Evolutionary conservation across 164 flowering plant species (phyloP), one percentile per base, ranked within the genome.

Genomic region (Tetrastigma voinierianum): DNA sequence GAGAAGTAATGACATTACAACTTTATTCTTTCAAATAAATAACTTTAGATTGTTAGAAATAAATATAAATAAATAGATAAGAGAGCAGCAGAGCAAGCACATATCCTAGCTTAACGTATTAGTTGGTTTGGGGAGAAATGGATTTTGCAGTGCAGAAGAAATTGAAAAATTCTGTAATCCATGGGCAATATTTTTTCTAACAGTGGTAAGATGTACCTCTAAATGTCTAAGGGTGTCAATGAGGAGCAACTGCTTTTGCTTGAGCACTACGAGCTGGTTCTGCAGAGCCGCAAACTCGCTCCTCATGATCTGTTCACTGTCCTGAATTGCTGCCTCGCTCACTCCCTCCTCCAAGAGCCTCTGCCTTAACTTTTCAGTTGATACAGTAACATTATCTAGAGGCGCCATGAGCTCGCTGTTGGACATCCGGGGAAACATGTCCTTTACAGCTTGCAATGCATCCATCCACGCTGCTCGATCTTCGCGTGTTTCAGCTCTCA

Each of bases 401-500:
- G 87, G 86, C 53, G 83, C 91, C 93, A 92, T 88, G 20, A 92
- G 76, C 66, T 95, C 97, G 51, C 96, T 82, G 73, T 92, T 90
- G 12, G 97, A 92, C 73, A 90, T 80, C 62, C 97, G 75, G 0
- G 97, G 99, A 51, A 92, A 95, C 97, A 95, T 82, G 63, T 92
- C 97, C 69, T 95, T 95, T 64, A 92, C 89, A 7, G 94, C 91
- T 72, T 86, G 97, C 77, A 95, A 77, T 20, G 96, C 94, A 40
- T 95, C 97, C 84, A 95, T 72, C 99, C 99, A 95, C 7, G 83
- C 72, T 15, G 66, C 67, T 52, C 93, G 77, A 72, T 90, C 97
- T 15, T 95, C 99, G 46, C 92, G 74, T 1, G 88, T 70, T 21
- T 95, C 97, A 0, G 96, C 92, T 70, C 96, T 83, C 73, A 95